Evolutionary conservation across 1,139 yeast species (phyloP), one percentile per base, ranked within the genome.

Genomic region (Candida pseudoviswanathii): DNA sequence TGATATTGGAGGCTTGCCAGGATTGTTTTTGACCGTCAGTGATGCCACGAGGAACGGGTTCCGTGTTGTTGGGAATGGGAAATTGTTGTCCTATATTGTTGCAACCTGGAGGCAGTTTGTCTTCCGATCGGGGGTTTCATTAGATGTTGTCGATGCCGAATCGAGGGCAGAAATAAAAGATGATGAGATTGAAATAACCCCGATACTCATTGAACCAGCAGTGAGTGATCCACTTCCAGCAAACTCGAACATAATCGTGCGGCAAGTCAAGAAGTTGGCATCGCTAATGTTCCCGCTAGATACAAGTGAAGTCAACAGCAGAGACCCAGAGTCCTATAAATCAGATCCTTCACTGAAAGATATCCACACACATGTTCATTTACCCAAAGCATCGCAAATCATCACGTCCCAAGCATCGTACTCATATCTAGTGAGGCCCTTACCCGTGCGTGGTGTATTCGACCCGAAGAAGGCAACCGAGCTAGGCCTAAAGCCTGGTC

Each of bases 61-160:
- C 29, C 72, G 70, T 27, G 69, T 76, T 2, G 73, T 65, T 51
- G 63, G 75, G n/a, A 67, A 64, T 52, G 65, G 68, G 25, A 67
- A 75, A 5, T 65, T 70, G 41, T 58, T 84, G 29, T 73, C 78
- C 41, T 86, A 81, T 65, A 74, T 82, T 44, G 81, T 85, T 21
- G 79, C 91, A 3, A 82, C 94, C 0, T 91, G 97, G 97, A 76
- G 97, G 56, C 84, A 84, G 54, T 92, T 92, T 68, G 90, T 91
- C n/a, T 90, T 89, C 64, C 79, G 97, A 57, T 81, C 84, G 57
- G 95, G 95, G 2, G 80, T 89, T 45, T 75, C 79, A 41, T 65
- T 90, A 48, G 69, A 66, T n/a, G 69, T 82, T 7, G 66, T 67
- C 4, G 71, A 77, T 22, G 62, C 77, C 1, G 63, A 63, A 2